phyloP scores from a whole-genome alignment of 2,329 filamentous ascomycete species.

The Macrophomina tecta region DNA sequence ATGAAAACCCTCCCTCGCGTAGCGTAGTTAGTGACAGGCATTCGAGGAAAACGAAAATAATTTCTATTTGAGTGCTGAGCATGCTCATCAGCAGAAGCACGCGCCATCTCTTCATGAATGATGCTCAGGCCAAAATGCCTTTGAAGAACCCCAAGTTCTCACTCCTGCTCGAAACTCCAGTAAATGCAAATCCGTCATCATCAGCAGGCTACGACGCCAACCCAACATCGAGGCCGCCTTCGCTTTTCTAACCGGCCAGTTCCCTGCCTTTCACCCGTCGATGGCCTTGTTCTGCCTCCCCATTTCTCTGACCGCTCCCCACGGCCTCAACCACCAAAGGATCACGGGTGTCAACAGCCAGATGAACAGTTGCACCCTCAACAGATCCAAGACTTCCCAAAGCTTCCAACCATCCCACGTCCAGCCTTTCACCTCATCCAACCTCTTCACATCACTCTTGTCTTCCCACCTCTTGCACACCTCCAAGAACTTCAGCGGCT shows the following conservation, averaged over 20 bases:
- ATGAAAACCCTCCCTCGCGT: too few relatives aligned
- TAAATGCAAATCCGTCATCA: background rate
- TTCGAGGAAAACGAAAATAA: background rate
- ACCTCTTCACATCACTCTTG: background rate
- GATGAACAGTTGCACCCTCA: constrained; percentile 10
- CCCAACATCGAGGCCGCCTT: background rate
- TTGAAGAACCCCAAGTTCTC: background rate
- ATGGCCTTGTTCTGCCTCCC: background rate
- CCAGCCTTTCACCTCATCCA: constrained; percentile 1
- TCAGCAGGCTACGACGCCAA: too few relatives aligned
- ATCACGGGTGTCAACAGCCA: constrained; percentile 18
- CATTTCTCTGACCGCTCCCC: background rate
- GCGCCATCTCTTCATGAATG: too few relatives aligned
- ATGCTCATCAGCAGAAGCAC: background rate
- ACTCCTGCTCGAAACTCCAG: background rate
- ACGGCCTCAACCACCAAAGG: constrained; percentile 21
- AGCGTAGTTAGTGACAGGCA: background rate
- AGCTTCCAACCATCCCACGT: background rate
- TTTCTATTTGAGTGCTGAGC: background rate
- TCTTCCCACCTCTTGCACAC: constrained; percentile 53
- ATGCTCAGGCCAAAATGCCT: background rate
- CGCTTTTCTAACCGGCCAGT: background rate
- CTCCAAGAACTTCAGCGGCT: constrained; percentile 71
- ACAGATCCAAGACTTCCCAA: background rate
- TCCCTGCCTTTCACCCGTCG: background rate